Conservation (phyloP, 805 yeast genomes). For the Candida arabinofermentans region DNA sequence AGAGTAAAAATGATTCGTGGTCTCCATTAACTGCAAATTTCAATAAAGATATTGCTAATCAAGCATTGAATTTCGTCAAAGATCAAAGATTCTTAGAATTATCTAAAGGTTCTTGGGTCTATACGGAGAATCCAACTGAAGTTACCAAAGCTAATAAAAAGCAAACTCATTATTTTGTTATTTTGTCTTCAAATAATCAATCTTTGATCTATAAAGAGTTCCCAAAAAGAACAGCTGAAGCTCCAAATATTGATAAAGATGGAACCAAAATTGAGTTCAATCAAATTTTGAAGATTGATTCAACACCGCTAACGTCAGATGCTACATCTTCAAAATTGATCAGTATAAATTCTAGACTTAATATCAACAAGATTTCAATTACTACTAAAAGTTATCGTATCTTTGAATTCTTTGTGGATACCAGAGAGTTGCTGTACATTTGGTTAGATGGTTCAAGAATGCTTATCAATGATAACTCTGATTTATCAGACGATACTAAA, state of each 20-base stretch:
- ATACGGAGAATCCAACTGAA: constrained; percentile 48
- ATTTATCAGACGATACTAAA: constrained; percentile 40
- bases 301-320: constrained; percentile 42
- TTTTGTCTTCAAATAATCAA: constrained; percentile 64
- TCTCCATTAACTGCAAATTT: constrained; percentile 42
- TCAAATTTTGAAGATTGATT: constrained; percentile 47
- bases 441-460: constrained; percentile 79
- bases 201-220: constrained; percentile 59
- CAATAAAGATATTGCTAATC: constrained; percentile 44
- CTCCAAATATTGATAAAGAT: constrained; percentile 60
- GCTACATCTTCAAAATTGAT: constrained; percentile 41
- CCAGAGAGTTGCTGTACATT: constrained; percentile 59
- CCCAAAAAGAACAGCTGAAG: constrained; percentile 38
- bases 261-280: constrained; percentile 47
- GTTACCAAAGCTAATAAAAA: constrained; percentile 11
- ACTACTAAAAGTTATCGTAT: constrained; percentile 21
- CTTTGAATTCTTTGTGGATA: constrained; percentile 65
- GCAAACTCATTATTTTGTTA: constrained; percentile 44
- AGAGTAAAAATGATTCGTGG: constrained; percentile 40
- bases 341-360: constrained; percentile 48
- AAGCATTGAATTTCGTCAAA: constrained; percentile 65
- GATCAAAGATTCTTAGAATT: constrained; percentile 71
- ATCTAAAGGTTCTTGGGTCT: constrained; percentile 81
- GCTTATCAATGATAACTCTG: constrained; percentile 35
- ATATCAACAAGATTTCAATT: constrained; percentile 26